Evolutionary conservation across 2,329 filamentous ascomycete genomes (phyloP).

Genomic region (Diaporthe sp.): DNA sequence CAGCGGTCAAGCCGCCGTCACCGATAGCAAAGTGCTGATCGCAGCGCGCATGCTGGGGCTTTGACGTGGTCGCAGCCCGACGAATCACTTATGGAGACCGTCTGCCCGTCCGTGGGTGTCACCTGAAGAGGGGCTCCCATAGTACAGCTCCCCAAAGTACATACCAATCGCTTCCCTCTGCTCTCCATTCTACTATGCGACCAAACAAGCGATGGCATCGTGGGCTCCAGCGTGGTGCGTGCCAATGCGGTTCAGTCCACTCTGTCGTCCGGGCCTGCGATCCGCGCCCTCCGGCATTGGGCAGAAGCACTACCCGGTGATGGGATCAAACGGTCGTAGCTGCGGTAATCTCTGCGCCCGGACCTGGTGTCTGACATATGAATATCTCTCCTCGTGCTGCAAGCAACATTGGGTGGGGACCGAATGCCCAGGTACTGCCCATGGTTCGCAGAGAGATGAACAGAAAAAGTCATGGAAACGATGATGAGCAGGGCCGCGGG

Average conservation of each 20-base stretch:
- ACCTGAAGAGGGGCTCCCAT: slow-evolving; percentile 11
- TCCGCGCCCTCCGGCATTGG: slow-evolving; percentile 11
- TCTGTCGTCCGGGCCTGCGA: not conserved
- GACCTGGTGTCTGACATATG: not conserved
- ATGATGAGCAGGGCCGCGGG: slow-evolving; percentile 5
- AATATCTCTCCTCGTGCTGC: slow-evolving; percentile 9
- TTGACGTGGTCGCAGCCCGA: slow-evolving; percentile 31
- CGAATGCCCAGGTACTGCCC: not conserved
- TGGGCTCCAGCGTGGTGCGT: slow-evolving; percentile 17
- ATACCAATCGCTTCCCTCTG: not conserved
- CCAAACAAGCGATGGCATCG: slow-evolving; percentile 6
- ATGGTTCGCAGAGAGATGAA: slow-evolving; percentile 24
- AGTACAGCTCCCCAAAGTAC: not conserved
- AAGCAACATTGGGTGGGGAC: slow-evolving; percentile 24
- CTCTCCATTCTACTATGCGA: slow-evolving; percentile 3
- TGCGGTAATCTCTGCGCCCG: slow-evolving; percentile 2
- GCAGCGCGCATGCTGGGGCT: slow-evolving; percentile 26
- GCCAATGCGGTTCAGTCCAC: not conserved
- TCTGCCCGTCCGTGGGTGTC: slow-evolving; percentile 15
- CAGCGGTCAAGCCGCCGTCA: slow-evolving; percentile 24
- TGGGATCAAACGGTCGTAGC: slow-evolving; percentile 1
- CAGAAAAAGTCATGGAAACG: slow-evolving; percentile 29
- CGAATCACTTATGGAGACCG: slow-evolving; percentile 20
- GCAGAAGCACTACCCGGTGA: not conserved
- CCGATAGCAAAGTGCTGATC: slow-evolving; percentile 23